A percentile compares a stretch with the other conserved stretches of the same genome.
Conservation (phyloP, 148 eudicot genomes). For the Oxyria digyna region DNA sequence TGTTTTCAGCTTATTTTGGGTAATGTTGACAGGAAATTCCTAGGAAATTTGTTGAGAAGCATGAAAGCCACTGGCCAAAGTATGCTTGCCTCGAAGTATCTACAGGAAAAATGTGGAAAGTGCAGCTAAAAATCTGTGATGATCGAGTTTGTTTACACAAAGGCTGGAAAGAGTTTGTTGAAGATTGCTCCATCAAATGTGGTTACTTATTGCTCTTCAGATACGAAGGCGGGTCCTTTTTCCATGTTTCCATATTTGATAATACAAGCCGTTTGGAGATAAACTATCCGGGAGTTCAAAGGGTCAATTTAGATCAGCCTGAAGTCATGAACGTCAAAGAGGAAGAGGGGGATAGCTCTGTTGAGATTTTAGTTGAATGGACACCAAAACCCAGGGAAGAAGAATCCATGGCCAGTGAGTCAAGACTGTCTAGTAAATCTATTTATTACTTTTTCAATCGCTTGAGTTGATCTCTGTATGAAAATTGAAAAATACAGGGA, state of each 20-base stretch:
- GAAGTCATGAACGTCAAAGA: neutral
- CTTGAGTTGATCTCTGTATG: neutral
- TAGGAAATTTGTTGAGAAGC: neutral
- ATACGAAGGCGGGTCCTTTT: neutral
- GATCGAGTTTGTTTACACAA: neutral
- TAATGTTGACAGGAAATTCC: neutral
- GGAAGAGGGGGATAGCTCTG: neutral
- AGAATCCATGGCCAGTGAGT: neutral
- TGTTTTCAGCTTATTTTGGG: too few relatives aligned
- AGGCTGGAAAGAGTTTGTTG: neutral
- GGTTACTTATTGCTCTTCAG: neutral
- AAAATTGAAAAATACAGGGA: too few relatives aligned
- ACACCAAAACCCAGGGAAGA: neutral
- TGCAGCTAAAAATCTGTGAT: neutral
- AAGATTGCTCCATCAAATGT: neutral
- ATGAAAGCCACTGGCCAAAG: neutral
- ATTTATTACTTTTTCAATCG: neutral
- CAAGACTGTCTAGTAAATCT: neutral
- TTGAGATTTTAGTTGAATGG: neutral
- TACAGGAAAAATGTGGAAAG: neutral
- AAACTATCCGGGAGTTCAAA: neutral
- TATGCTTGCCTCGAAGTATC: neutral
- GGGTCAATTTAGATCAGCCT: neutral
- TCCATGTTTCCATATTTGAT: neutral
- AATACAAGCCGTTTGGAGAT: neutral